Evolutionary conservation across 2,329 filamentous ascomycete genomes (phyloP).

Genomic region (Botrytis fragariae): DNA sequence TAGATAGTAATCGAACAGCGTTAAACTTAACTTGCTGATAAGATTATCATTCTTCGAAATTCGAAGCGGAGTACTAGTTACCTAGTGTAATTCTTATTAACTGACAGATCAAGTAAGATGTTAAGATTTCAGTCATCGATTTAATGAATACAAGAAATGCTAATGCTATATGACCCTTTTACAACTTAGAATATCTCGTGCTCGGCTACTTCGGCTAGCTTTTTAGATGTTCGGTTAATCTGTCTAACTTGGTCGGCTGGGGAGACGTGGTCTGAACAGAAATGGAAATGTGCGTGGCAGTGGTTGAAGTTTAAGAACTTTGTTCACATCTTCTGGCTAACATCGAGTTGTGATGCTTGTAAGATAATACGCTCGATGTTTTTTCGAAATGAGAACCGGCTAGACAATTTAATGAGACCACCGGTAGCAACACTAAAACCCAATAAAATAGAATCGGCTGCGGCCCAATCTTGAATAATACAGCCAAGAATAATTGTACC

Average conservation of each 20-base stretch:
- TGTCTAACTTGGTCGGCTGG: not conserved
- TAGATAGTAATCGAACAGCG: accelerated
- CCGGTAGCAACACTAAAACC: accelerated
- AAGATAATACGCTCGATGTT: too few species aligned
- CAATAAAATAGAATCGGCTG: slow-evolving; percentile 36
- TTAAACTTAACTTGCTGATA: too few species aligned
- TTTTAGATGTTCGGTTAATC: not conserved
- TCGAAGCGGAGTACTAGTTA: too few species aligned
- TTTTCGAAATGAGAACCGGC: slow-evolving; percentile 43
- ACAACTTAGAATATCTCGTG: not conserved
- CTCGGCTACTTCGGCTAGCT: not conserved
- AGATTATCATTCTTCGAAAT: too few species aligned
- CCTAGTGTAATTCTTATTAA: not conserved
- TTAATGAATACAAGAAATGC: not conserved
- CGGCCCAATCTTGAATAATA: slow-evolving; percentile 48
- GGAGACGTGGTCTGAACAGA: too few species aligned
- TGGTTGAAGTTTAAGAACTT: accelerated
- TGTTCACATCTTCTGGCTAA: too few species aligned
- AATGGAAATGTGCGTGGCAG: too few species aligned
- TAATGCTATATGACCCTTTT: not conserved
- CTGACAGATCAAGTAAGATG: not conserved
- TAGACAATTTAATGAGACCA: slow-evolving; percentile 40
- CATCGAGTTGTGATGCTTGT: too few species aligned
- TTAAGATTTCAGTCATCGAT: not conserved
- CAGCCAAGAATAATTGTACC: slow-evolving; percentile 46